Conservation (phyloP, 495 filamentous ascomycete genomes). For the Usnea hakonensis region DNA sequence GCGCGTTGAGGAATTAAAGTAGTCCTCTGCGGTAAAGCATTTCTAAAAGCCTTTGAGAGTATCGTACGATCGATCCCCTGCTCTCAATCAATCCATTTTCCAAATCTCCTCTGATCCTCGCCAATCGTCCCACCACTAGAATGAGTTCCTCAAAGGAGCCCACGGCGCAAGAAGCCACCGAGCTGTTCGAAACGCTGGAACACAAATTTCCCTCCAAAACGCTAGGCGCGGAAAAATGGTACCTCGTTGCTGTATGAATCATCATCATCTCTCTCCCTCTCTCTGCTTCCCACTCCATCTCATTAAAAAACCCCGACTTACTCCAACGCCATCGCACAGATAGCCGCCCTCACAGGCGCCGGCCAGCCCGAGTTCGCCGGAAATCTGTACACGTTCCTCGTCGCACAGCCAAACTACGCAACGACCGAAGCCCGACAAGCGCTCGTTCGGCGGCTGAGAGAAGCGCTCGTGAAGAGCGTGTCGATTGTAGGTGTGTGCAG, state of each 20-base stretch:
- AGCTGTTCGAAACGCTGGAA: constrained; percentile 45
- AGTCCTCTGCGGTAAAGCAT: too few relatives aligned
- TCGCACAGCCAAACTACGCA: constrained; percentile 33
- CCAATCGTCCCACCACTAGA: background rate
- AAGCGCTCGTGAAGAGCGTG: constrained; percentile 45
- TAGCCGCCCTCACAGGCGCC: constrained; percentile 38
- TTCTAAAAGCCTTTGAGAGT: background rate
- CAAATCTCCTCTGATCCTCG: background rate
- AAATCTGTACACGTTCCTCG: constrained; percentile 45
- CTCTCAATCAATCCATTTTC: background rate
- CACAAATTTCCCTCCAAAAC: constrained; percentile 41
- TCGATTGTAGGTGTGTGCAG: constrained; percentile 48
- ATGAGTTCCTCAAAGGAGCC: constrained; percentile 24
- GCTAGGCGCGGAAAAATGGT: constrained; percentile 49
- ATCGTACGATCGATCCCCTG: background rate
- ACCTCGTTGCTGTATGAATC: constrained; percentile 40
- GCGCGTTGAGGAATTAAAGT: too few relatives aligned
- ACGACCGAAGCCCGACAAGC: constrained; percentile 36
- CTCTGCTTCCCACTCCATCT: background rate
- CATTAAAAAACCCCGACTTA: background rate
- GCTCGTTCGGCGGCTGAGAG: constrained; percentile 44
- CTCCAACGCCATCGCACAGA: constrained; percentile 4
- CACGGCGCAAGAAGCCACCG: constrained; percentile 26
- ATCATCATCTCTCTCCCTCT: background rate
- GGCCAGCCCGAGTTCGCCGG: constrained; percentile 41